These are phyloP conservation scores for Skeletonema potamos DNA, from an alignment of 108 stramenopile genomes.

Conservation along the genomic window DNA sequence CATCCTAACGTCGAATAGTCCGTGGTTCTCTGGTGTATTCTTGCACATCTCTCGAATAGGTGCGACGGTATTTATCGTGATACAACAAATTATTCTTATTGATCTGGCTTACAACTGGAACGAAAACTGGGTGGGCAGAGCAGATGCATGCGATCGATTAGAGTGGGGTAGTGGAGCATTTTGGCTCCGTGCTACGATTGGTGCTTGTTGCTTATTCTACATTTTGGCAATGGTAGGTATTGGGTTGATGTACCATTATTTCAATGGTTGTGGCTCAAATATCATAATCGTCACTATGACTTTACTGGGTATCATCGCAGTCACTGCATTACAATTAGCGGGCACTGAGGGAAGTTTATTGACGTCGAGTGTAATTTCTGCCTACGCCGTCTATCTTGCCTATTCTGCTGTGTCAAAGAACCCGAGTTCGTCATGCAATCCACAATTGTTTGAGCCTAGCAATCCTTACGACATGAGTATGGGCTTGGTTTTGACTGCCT, in stretches of 20 bases:
- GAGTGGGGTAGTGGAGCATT: conserved; percentile 63
- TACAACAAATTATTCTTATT: conserved; percentile 84
- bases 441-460: conserved; percentile 64
- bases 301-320: conserved; percentile 65
- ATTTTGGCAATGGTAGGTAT: conserved; percentile 60
- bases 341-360: conserved; percentile 84
- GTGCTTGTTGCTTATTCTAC: conserved; percentile 59
- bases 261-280: conserved; percentile 72
- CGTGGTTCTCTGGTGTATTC: conserved; percentile 62
- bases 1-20: conserved; percentile 63
- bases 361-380: conserved; percentile 80
- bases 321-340: conserved; percentile 68
- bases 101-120: conserved; percentile 90
- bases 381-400: conserved; percentile 80
- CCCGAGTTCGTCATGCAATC: conserved; percentile 80
- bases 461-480: conserved; percentile 75
- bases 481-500: conserved; percentile 73
- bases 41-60: conserved; percentile 70
- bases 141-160: conserved; percentile 69
- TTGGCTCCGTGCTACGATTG: conserved; percentile 79
- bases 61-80: conserved; percentile 63
- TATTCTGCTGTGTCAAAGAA: conserved; percentile 89
- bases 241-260: conserved; percentile 78
- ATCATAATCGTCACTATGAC: conserved; percentile 85
- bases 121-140: conserved; percentile 78